These are phyloP conservation scores for Ceratocystis destructans DNA, from an alignment of 2,329 filamentous ascomycete species.

Conservation along the genomic window DNA sequence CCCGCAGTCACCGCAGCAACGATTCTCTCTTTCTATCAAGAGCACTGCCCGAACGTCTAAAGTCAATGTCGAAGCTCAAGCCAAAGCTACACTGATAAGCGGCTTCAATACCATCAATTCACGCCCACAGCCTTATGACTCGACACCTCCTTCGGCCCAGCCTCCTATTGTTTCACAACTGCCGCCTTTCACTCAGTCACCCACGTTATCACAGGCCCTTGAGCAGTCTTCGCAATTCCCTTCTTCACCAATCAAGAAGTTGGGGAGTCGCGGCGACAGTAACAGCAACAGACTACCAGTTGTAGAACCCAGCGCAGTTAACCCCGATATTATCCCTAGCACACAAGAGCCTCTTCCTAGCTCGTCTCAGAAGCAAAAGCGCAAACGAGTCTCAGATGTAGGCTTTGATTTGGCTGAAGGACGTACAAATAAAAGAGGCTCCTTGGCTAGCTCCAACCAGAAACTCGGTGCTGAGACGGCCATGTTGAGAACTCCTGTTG, in stretches of 20 bases:
- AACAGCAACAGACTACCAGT: background rate
- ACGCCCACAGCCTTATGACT: background rate
- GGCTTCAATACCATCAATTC: background rate
- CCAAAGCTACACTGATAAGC: background rate
- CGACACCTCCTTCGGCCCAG: constrained; percentile 6
- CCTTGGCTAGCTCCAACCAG: background rate
- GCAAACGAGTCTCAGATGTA: background rate
- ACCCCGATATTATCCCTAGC: background rate
- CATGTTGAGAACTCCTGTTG: background rate
- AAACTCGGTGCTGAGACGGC: background rate
- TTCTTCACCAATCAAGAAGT: background rate
- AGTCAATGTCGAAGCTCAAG: background rate
- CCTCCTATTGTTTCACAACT: background rate
- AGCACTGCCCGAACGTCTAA: background rate
- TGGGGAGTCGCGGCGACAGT: background rate
- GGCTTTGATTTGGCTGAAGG: background rate
- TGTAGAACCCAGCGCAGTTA: background rate
- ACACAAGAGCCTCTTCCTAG: background rate
- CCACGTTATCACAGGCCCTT: constrained; percentile 1
- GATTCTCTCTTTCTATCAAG: background rate
- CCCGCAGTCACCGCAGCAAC: constrained; percentile 7
- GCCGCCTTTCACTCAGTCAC: background rate
- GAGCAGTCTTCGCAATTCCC: constrained; percentile 10
- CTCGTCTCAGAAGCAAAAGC: background rate
- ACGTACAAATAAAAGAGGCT: background rate